These are phyloP conservation scores for Xylaria flabelliformis DNA, from an alignment of 495 filamentous ascomycete genomes.

Conservation along the genomic window DNA sequence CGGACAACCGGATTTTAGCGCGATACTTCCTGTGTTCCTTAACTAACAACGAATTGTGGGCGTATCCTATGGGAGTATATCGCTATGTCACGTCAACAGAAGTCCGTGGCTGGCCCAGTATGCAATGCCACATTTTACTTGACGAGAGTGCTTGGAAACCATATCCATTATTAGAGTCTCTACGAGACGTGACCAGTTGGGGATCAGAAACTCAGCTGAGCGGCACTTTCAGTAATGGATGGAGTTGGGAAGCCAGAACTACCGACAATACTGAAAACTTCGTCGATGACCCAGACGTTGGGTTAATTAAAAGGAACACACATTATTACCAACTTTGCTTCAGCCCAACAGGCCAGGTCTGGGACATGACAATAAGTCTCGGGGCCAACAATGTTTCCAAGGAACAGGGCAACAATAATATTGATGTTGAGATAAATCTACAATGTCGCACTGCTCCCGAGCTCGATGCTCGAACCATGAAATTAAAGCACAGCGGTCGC, in stretches of 20 bases:
- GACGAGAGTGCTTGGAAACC: not conserved
- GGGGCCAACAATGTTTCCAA: not conserved
- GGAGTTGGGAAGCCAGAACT: not conserved
- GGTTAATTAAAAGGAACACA: not conserved
- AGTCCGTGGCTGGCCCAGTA: not conserved
- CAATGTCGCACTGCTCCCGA: not conserved
- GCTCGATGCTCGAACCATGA: not conserved
- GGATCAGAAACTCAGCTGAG: not conserved
- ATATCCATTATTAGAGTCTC: not conserved
- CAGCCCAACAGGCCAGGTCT: not conserved
- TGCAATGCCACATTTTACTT: constrained; percentile 11
- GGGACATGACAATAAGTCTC: not conserved
- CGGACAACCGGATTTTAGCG: not conserved
- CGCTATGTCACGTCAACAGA: constrained; percentile 10
- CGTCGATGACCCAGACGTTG: not conserved
- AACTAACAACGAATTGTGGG: not conserved
- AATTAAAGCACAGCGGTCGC: not conserved
- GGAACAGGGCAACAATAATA: not conserved
- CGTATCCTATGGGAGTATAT: not conserved
- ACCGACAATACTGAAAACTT: not conserved
- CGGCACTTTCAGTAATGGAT: constrained; percentile 8
- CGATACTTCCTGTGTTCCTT: constrained; percentile 1
- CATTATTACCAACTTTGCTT: constrained; percentile 10
- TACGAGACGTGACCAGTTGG: not conserved
- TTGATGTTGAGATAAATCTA: not conserved